Conservation (phyloP, 257 asterid genomes). For the Ligustrum vulgare region DNA sequence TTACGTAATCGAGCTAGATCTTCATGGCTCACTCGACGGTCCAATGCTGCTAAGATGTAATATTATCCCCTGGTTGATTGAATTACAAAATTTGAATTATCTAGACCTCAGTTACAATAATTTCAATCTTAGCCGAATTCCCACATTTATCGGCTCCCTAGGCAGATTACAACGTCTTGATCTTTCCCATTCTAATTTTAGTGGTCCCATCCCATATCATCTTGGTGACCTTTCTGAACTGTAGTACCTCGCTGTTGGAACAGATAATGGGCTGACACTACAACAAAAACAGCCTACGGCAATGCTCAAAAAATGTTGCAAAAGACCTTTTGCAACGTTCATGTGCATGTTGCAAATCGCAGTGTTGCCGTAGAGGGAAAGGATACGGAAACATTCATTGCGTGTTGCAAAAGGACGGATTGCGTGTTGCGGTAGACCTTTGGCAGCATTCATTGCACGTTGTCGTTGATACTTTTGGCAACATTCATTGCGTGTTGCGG, state of each 20-base stretch:
- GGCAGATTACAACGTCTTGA: background rate
- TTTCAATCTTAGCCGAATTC: background rate
- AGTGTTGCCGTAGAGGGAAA: too few relatives aligned
- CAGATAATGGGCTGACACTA: too few relatives aligned
- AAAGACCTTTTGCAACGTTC: too few relatives aligned
- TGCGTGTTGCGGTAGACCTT: too few relatives aligned
- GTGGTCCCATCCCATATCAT: background rate
- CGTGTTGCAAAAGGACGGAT: too few relatives aligned
- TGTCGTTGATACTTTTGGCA: too few relatives aligned
- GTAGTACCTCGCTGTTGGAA: constrained; percentile 14
- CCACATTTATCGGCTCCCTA: constrained; percentile 18
- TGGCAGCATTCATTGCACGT: too few relatives aligned
- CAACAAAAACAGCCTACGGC: too few relatives aligned
- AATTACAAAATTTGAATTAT: constrained; percentile 7
- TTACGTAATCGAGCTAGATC: background rate
- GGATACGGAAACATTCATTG: too few relatives aligned
- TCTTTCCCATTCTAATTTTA: background rate
- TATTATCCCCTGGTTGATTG: constrained; percentile 19
- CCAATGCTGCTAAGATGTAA: background rate
- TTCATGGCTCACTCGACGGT: background rate
- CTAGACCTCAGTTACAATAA: constrained; percentile 15
- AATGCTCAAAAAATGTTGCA: too few relatives aligned
- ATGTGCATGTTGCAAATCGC: too few relatives aligned
- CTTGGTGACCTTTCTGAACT: constrained; percentile 10
- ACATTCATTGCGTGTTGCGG: too few relatives aligned